Conservation (phyloP, 352 stramenopile species). For the Globisporangium nodosum region DNA sequence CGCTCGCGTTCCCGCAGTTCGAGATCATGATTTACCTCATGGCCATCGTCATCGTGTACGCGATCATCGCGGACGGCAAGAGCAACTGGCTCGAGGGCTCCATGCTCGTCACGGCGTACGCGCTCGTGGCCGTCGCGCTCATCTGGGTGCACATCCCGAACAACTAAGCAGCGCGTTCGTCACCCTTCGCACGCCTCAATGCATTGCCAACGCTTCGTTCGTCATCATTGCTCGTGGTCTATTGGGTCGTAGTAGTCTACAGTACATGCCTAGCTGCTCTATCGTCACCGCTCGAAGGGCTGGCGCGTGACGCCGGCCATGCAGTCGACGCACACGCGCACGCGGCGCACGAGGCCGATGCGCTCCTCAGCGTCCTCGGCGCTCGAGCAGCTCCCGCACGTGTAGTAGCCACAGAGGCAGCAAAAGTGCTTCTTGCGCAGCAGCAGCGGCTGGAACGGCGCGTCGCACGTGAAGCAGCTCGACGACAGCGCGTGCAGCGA, state of each 20-base stretch:
- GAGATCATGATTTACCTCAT: conserved; percentile 96
- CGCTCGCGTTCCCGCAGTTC: conserved; percentile 94
- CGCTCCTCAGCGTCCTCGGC: conserved; percentile 33
- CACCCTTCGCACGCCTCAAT: background rate
- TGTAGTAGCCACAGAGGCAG: conserved; percentile 36
- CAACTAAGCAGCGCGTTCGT: conserved; percentile 13
- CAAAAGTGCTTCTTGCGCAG: conserved; percentile 27
- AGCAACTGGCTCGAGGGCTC: conserved; percentile 91
- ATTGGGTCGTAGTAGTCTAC: too few relatives aligned
- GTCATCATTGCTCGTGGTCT: too few relatives aligned
- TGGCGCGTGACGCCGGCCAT: conserved; percentile 16
- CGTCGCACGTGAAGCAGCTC: conserved; percentile 16
- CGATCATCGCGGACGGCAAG: conserved; percentile 87
- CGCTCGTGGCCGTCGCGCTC: conserved; percentile 82
- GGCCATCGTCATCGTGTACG: conserved; percentile 94
- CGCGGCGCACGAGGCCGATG: conserved; percentile 31
- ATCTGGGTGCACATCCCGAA: conserved; percentile 73
- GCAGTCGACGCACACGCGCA: conserved; percentile 37
- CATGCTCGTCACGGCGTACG: conserved; percentile 90
- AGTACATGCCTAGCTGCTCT: background rate
- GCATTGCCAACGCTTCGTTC: background rate
- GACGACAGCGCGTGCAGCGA: conserved; percentile 7
- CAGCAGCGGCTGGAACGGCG: conserved; percentile 13
- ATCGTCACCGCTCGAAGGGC: conserved; percentile 5
- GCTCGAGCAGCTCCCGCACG: conserved; percentile 31